A percentile compares a stretch with the other conserved stretches of the same genome.
These are phyloP conservation scores for Yarrowia keelungensis DNA, from an alignment of 805 yeast genomes.

Conservation along the genomic window DNA sequence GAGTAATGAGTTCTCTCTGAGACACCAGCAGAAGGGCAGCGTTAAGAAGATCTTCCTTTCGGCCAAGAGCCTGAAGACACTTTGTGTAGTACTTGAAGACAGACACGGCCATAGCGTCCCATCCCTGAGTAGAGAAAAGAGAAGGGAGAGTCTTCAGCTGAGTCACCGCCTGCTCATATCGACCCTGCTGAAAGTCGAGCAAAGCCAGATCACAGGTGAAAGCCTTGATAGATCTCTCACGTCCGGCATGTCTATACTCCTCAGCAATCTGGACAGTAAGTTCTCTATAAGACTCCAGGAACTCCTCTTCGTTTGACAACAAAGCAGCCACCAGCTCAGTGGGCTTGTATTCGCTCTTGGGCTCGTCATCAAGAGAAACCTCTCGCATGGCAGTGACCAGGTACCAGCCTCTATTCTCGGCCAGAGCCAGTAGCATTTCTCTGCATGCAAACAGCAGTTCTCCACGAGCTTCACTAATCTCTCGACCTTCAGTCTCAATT, in stretches of 20 bases:
- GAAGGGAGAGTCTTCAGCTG: constrained; percentile 73
- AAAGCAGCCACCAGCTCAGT: constrained; percentile 44
- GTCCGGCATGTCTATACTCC: constrained; percentile 58
- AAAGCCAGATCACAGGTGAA: constrained; percentile 81
- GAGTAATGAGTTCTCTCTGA: constrained; percentile 42
- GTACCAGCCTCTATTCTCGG: constrained; percentile 45
- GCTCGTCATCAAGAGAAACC: constrained; percentile 42
- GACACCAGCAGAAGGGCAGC: constrained; percentile 47
- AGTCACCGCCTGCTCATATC: constrained; percentile 66
- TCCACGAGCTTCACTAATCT: constrained; percentile 52
- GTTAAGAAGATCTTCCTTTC: constrained; percentile 45
- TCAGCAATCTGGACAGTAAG: constrained; percentile 64
- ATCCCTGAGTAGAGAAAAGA: constrained; percentile 70
- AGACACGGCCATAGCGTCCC: constrained; percentile 75
- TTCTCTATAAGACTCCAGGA: constrained; percentile 55
- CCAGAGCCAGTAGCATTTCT: constrained; percentile 51
- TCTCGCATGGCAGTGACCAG: constrained; percentile 49
- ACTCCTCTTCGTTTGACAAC: constrained; percentile 51
- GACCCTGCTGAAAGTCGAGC: constrained; percentile 62
- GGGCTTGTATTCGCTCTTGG: constrained; percentile 39
- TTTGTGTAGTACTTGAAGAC: constrained; percentile 70
- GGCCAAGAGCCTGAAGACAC: constrained; percentile 56
- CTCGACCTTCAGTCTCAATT: constrained; percentile 48
- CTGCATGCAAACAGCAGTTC: constrained; percentile 54
- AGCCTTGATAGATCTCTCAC: constrained; percentile 72